phyloP scores from a whole-genome alignment of 192 early-diverging fungal genomes.

The Cladochytrium replicatum region DNA sequence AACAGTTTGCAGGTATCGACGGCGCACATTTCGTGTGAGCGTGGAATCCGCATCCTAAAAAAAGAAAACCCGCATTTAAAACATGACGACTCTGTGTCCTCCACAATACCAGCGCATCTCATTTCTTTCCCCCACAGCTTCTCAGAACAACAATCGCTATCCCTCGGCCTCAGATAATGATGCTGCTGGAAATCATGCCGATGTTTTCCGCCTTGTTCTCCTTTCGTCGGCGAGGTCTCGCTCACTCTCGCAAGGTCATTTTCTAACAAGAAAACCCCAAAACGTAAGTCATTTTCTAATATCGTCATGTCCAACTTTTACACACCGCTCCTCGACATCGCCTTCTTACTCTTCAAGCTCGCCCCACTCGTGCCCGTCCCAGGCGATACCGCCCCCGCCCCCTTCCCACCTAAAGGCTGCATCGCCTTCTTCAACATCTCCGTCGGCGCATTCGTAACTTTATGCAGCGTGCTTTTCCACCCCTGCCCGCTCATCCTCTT shows the following conservation, averaged over 20 bases:
- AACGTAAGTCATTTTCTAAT: slow-evolving; percentile 5
- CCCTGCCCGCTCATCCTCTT: too few species aligned
- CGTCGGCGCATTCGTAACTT: too few species aligned
- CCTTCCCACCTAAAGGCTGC: too few species aligned
- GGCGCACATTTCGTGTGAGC: slow-evolving; percentile 28
- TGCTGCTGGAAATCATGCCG: slow-evolving; percentile 22
- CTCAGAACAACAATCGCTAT: slow-evolving; percentile 28
- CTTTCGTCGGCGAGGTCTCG: slow-evolving; percentile 3
- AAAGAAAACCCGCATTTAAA: slow-evolving; percentile 1
- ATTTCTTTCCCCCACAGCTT: slow-evolving; percentile 35
- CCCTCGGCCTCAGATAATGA: slow-evolving; percentile 20
- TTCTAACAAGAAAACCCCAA: slow-evolving; percentile 2
- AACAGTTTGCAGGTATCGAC: slow-evolving; percentile 6
- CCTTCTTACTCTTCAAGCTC: background rate
- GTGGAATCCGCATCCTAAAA: slow-evolving; percentile 25
- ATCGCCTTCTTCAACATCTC: too few species aligned
- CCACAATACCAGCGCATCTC: slow-evolving; percentile 20
- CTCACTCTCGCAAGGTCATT: background rate
- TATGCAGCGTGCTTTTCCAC: too few species aligned
- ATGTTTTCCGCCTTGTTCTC: background rate
- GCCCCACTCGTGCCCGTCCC: background rate
- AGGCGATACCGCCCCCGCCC: too few species aligned
- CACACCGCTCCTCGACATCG: slow-evolving; percentile 1
- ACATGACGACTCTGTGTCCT: background rate
- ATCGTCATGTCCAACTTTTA: slow-evolving; percentile 8